Evolutionary conservation across 2,329 filamentous ascomycete genomes (phyloP).

Genomic region (Aspergillus sclerotialis): DNA sequence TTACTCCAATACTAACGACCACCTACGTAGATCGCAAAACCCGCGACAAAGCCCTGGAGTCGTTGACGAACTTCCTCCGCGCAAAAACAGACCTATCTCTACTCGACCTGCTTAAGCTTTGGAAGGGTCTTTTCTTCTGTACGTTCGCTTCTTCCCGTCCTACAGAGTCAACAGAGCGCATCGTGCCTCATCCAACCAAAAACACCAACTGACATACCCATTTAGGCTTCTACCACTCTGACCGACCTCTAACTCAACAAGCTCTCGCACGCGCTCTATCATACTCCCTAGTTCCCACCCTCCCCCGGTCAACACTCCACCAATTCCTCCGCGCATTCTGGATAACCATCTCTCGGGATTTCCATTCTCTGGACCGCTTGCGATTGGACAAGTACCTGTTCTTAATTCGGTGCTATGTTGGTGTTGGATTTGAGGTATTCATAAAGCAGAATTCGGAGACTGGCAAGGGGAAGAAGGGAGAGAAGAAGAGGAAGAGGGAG

Average conservation of each 20-base stretch:
- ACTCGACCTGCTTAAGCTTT: conserved; percentile 76
- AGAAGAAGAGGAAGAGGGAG: conserved; percentile 16
- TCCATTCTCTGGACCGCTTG: conserved; percentile 63
- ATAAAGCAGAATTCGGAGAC: conserved; percentile 24
- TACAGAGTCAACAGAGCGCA: no score
- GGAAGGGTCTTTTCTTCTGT: conserved; percentile 90
- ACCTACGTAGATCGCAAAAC: conserved; percentile 60
- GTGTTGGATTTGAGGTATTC: conserved; percentile 54
- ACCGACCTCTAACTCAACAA: conserved; percentile 82
- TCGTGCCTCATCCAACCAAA: neutral
- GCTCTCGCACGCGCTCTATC: conserved; percentile 72
- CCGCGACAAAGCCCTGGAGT: conserved; percentile 68
- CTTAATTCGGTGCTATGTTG: conserved; percentile 71
- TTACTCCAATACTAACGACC: conserved; percentile 9
- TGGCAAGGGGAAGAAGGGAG: conserved; percentile 19
- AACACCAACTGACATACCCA: neutral
- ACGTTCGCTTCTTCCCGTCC: conserved; percentile 16
- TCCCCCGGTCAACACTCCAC: conserved; percentile 44
- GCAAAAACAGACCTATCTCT: conserved; percentile 55
- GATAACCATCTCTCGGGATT: conserved; percentile 63
- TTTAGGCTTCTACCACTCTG: conserved; percentile 79
- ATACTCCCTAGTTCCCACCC: conserved; percentile 52
- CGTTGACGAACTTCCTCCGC: conserved; percentile 70
- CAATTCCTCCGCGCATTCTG: conserved; percentile 59
- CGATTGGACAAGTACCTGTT: conserved; percentile 91